Base-by-base conservation (phyloP, 768 basidiomycete genomes). In the Agaricus subrufescens region DNA sequence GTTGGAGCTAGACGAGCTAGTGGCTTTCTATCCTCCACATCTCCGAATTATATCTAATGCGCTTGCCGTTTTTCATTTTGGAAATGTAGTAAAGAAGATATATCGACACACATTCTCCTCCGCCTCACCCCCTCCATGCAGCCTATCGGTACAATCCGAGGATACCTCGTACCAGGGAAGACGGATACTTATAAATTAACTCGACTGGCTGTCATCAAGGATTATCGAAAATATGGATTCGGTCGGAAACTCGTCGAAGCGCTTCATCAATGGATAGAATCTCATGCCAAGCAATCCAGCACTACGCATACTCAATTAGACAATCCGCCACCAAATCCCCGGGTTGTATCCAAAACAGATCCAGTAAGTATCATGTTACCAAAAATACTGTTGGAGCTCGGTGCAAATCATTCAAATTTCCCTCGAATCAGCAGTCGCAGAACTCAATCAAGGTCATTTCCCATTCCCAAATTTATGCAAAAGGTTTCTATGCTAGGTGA, bases 401-500 rank as follows among this genome's bases (percentile, higher is more conserved):
- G 11, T 34, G 34, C 19, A 34, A 34, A 1, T 34, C 34, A 8
- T 34, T 34, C 34, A 34, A 50, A 39, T 8, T 12, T 15, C 26
- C 9, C 31, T 19, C 14, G 25, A 19, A 31, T 14, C 39, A 40
- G 15, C 50, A 40, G 37, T 4, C 5, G 11, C n/a, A 31, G 4
- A 27, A 15, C 10, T 23, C 5, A 42, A 45, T 50, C 56, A 71
- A 73, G 60, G 74, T 90, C 55, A 72, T 85, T 50, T 67, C 70
- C 50, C 87, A 92, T 69, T 88, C 91, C 9, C 91, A 93, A 69
- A 71, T 92, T 23, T 78, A 76, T 45, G 87, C 80, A 54, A 85
- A 80, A 65, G 77, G 72, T 6, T 93, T 93, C 69, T 94, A 94
- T 67, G 76, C 80, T 67, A 89, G 80, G 91, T 92, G 71, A 70